Conservation (phyloP, 495 filamentous ascomycete species). For the Penicillium roqueforti region DNA sequence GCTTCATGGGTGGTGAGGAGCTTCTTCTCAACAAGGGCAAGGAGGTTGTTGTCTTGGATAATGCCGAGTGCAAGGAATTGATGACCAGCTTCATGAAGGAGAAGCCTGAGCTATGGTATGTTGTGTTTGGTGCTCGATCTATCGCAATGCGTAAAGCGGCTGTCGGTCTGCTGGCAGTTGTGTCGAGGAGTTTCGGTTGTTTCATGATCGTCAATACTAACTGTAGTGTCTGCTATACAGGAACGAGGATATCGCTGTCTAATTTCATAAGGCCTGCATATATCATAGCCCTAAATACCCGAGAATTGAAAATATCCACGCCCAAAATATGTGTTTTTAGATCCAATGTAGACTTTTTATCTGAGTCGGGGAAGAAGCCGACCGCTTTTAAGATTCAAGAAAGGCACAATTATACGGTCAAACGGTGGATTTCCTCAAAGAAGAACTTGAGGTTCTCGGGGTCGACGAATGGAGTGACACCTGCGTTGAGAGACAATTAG, state of each 20-base stretch:
- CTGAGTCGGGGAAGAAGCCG: slow-evolving; percentile 11
- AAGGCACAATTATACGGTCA: slow-evolving; percentile 23
- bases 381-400: background rate
- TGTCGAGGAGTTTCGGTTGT: background rate
- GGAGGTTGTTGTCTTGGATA: slow-evolving; percentile 70
- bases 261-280: slow-evolving; percentile 41
- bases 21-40: slow-evolving; percentile 67
- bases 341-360: background rate
- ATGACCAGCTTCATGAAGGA: slow-evolving; percentile 76
- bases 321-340: background rate
- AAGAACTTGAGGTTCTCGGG: slow-evolving; percentile 89
- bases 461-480: slow-evolving; percentile 88
- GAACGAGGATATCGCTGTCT: slow-evolving; percentile 73
- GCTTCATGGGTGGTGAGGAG: slow-evolving; percentile 72
- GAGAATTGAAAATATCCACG: background rate
- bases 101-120: slow-evolving; percentile 73
- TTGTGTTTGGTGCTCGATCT: slow-evolving; percentile 13
- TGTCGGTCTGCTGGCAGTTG: slow-evolving; percentile 4
- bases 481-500: slow-evolving; percentile 36
- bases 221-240: slow-evolving; percentile 35
- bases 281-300: slow-evolving; percentile 7
- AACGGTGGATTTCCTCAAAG: slow-evolving; percentile 85
- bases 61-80: slow-evolving; percentile 62
- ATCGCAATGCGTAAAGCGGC: background rate
- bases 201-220: slow-evolving; percentile 15